phyloP scores from a whole-genome alignment of 2,329 filamentous ascomycete species.

The Teratosphaeria pseudoeucalypti region DNA sequence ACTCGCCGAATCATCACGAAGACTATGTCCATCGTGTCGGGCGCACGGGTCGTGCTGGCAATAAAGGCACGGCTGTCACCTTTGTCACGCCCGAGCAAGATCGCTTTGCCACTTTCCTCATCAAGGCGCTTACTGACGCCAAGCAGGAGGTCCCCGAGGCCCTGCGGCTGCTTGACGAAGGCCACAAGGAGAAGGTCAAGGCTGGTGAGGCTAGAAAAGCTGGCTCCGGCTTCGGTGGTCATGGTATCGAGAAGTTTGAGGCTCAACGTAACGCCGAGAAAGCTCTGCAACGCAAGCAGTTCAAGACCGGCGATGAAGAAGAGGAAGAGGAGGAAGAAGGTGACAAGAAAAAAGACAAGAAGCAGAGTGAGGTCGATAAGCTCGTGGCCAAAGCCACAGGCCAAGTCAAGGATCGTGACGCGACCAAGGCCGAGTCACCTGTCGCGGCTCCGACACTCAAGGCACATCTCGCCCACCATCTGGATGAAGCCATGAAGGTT shows the following conservation, averaged over 20 bases:
- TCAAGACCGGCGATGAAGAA: conserved; percentile 80
- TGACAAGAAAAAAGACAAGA: conserved; percentile 39
- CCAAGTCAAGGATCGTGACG: conserved; percentile 28
- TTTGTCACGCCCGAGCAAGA: conserved; percentile 89
- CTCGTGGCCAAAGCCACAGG: conserved; percentile 51
- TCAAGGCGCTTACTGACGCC: conserved; percentile 86
- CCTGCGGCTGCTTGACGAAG: conserved; percentile 49
- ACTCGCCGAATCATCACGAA: conserved; percentile 86
- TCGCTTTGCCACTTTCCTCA: conserved; percentile 77
- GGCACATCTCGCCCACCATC: conserved; percentile 29
- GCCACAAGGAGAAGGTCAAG: conserved; percentile 84
- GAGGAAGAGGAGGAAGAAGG: conserved; percentile 53
- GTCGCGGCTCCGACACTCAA: conserved; percentile 11
- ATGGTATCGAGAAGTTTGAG: conserved; percentile 84
- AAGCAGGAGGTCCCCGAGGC: conserved; percentile 69
- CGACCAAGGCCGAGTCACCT: conserved; percentile 9
- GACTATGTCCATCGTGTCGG: conserved; percentile 90
- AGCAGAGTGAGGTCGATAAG: conserved; percentile 39
- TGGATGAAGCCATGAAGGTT: conserved; percentile 62
- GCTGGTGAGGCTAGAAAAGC: conserved; percentile 77
- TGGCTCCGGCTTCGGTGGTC: conserved; percentile 83
- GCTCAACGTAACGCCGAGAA: conserved; percentile 82
- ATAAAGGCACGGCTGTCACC: conserved; percentile 88
- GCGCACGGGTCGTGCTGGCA: conserved; percentile 86
- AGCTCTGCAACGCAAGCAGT: conserved; percentile 75